Base-by-base conservation (phyloP, 768 basidiomycete species). In the Lactifluus subvellereus region DNA sequence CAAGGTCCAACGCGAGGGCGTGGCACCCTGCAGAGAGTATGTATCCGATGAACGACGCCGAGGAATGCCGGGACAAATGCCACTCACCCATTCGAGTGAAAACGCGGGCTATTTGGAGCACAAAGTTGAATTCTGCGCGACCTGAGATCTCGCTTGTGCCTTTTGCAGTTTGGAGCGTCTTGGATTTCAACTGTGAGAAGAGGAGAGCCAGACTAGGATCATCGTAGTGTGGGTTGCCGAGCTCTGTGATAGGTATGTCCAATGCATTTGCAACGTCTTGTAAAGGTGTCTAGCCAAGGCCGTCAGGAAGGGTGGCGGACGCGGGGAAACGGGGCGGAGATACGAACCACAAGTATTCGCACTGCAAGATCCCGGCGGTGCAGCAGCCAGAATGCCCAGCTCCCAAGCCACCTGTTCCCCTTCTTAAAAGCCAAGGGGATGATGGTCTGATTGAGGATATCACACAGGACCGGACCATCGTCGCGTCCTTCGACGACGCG, bases 341-440 rank as follows among this genome's bases (percentile, higher is more conserved):
- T 9, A 76, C 88, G 71, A 72, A 95, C 96, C 70, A 98, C 76
- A 20, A 99, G 79, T 35, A 96, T 85, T 53, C 91, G 83, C n/a
- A 97, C 92, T 3, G 94, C 87, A 16, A 97, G 71, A 76, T 98
- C 95, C 56, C 91, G 79, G 49, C 93, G 79, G 64, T 87, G 86
- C n/a, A 98, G 78, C 59, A 91, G 75, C 95, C 97, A 98, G 74
- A 96, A 96, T 2, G 91, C 92, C 97, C 95, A 99, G 64, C 90
- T 94, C 22, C 85, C 91, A 13, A 98, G 76, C 89, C 92, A 98
- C 45, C 96, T 80, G 72, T 98, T 95, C 1, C 95, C 97, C 49
- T 88, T 81, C 55, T 78, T 77, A 73, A 98, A 93, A 0, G 96
- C 95, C 9, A 81, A 80, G 2, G 95, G 95, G 7, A 98, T 75